Evolutionary conservation across 2,329 filamentous ascomycete species (phyloP), one percentile per base, ranked within the genome.

Genomic region (Epichloe glyceriae): DNA sequence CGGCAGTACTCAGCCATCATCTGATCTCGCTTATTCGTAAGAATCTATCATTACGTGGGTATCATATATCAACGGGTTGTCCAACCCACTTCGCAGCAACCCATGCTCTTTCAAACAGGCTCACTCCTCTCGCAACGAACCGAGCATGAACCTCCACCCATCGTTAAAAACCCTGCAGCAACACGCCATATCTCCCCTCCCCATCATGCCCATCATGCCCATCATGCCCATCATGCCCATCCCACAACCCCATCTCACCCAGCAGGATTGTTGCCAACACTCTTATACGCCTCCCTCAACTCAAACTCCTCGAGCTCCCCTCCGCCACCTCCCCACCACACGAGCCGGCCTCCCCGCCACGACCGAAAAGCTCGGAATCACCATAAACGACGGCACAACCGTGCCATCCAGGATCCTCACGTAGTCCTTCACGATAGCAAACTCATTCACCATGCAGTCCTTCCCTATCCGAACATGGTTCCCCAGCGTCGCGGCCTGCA

Each of bases 381-480:
- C 88, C 83, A 94, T 95, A 54, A 88, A 85, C 0, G 85, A 75
- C 2, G 93, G 86, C 5, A 98, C 79, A 4, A 96, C 83, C 0
- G 87, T 81, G 33, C 85, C 85, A 53, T 95, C 88, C 57, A 97
- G 70, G 40, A 98, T 81, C 65, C 85, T 85, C 46, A 94, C 88
- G 62, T 88, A 94, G 65, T 97, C 93, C 67, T 95, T 96, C 63
- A 97, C 80, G 54, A 96, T 91, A 47, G 84, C 86, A 67, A 96
- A 90, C 58, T 89, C 85, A 51, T 88, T 86, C 47, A 98, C 75
- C 1, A 85, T 83, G 55, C 83, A 87, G 48, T 82, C 80, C 50
- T 77, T 76, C 20, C 89, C 90, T 54, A 98, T 86, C 63, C 88
- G 80, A 15, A 97, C 89, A 68, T 96, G 88, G 58, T 78, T 88